Evolutionary conservation across 225 moss, liverwort and hornwort genomes (phyloP), one percentile per base, ranked within the genome.

Genomic region (Marchantia polymorpha): DNA sequence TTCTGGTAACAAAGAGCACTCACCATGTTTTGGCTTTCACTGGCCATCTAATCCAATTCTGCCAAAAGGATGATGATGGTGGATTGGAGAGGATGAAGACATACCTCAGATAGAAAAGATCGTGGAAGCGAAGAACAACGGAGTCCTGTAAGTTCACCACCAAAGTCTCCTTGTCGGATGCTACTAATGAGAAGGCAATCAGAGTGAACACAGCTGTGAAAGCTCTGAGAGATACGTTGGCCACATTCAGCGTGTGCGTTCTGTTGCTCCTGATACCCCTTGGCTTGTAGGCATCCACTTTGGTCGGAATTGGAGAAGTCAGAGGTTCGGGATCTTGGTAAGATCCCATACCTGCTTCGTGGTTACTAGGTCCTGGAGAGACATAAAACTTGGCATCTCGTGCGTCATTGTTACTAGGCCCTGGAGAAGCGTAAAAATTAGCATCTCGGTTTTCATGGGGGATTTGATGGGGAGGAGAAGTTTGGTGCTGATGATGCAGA

Each of bases 71-170:
- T 39, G 3, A 39, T 2, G 2, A 39, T 39, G 39, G 39, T 39
- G 39, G 9, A 12, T 50, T 8, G 55, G 53, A 61, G 53, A 30
- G 27, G 63, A 2, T 31, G 61, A 78, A 46, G 68, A 22, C 10
- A 20, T 23, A 86, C 86, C 80, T 86, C 54, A 83, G 66, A 77
- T 56, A 86, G 74, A 83, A 86, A 7, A 77, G 48, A 51, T 83
- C 69, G 51, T 70, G 16, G 77, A 83, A 83, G 49, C 72, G 39
- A 27, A 82, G 7, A 1, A 39, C 63, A 10, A 29, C 46, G 7
- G 48, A 54, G 30, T 7, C 51, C 52, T 22, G 25, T 39, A 39
- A 3, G 20, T 6, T 25, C 1, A 48, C 16, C 8, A 56, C 10
- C 22, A 76, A 53, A n/a, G 66, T 69, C 8, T 54, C 60, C 20